phyloP scores from a whole-genome alignment of 805 yeast species.

The Dipodascus albidus region DNA sequence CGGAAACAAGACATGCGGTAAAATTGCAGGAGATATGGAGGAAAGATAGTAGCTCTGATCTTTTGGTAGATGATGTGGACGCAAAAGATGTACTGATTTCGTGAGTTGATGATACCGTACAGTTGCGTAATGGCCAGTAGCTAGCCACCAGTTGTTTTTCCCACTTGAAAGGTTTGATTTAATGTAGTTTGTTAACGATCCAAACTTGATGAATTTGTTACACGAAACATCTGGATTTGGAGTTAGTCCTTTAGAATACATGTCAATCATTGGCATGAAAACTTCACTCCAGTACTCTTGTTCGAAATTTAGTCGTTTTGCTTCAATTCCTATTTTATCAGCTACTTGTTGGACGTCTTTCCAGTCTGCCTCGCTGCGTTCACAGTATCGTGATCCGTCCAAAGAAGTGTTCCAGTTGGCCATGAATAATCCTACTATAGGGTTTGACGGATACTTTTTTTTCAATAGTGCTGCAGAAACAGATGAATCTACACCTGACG shows the following conservation, averaged over 20 bases:
- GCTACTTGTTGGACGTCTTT: slow-evolving; percentile 64
- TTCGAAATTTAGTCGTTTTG: slow-evolving; percentile 74
- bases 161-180: slow-evolving; percentile 20
- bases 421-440: slow-evolving; percentile 78
- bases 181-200: slow-evolving; percentile 53
- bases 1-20: slow-evolving; percentile 57
- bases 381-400: slow-evolving; percentile 39
- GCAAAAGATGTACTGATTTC: slow-evolving; percentile 35
- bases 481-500: slow-evolving; percentile 94
- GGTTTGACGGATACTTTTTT: slow-evolving; percentile 33
- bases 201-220: slow-evolving; percentile 79
- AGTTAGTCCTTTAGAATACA: slow-evolving; percentile 61
- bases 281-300: slow-evolving; percentile 88
- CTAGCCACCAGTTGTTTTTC: slow-evolving; percentile 60
- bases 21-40: slow-evolving; percentile 38
- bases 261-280: slow-evolving; percentile 80
- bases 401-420: slow-evolving; percentile 64
- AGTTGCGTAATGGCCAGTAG: slow-evolving; percentile 48
- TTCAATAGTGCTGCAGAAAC: slow-evolving; percentile 64
- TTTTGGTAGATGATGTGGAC: slow-evolving; percentile 49
- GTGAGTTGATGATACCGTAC: slow-evolving; percentile 24
- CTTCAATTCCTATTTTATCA: slow-evolving; percentile 46
- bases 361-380: slow-evolving; percentile 65
- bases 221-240: slow-evolving; percentile 95
- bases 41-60: slow-evolving; percentile 91